These are phyloP conservation scores for Balansia obtecta DNA, from an alignment of 2,329 filamentous ascomycete species.

Conservation along the genomic window DNA sequence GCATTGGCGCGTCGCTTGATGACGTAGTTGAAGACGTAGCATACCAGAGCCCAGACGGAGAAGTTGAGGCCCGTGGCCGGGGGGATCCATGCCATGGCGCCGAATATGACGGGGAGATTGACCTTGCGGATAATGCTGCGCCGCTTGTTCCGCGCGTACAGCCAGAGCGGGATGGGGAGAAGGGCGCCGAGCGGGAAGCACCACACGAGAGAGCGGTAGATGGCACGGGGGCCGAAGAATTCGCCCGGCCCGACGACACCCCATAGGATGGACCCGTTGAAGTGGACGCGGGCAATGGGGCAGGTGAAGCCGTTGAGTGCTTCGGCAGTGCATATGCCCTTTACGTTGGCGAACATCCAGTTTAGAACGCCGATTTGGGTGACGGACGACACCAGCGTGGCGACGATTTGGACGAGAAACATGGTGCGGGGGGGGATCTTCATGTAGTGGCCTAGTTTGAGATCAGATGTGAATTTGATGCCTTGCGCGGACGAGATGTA, in stretches of 20 bases:
- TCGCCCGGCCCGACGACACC: constrained; percentile 72
- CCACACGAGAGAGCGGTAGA: constrained; percentile 69
- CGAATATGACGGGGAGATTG: constrained; percentile 74
- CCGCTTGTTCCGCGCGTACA: constrained; percentile 48
- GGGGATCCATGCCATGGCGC: constrained; percentile 74
- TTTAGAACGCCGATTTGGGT: constrained; percentile 78
- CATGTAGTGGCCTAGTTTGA: constrained; percentile 84
- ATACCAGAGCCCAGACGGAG: constrained; percentile 74
- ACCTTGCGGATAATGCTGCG: constrained; percentile 59
- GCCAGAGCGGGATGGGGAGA: constrained; percentile 62
- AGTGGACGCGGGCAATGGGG: constrained; percentile 76
- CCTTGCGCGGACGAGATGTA: constrained; percentile 84
- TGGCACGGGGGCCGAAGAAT: constrained; percentile 66
- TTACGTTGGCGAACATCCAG: constrained; percentile 77
- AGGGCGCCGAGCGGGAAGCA: constrained; percentile 68
- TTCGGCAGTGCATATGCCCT: constrained; percentile 61
- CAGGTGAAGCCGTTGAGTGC: constrained; percentile 85
- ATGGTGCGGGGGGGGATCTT: constrained; percentile 71
- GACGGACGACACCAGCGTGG: constrained; percentile 62
- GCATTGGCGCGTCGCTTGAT: constrained; percentile 55
- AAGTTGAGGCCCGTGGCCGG: constrained; percentile 82
- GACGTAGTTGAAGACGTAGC: constrained; percentile 71
- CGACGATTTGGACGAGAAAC: constrained; percentile 66
- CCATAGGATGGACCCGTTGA: constrained; percentile 84
- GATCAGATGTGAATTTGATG: constrained; percentile 76